Evolutionary conservation across 2,329 filamentous ascomycete genomes (phyloP).

Genomic region (Polytolypa hystricis): DNA sequence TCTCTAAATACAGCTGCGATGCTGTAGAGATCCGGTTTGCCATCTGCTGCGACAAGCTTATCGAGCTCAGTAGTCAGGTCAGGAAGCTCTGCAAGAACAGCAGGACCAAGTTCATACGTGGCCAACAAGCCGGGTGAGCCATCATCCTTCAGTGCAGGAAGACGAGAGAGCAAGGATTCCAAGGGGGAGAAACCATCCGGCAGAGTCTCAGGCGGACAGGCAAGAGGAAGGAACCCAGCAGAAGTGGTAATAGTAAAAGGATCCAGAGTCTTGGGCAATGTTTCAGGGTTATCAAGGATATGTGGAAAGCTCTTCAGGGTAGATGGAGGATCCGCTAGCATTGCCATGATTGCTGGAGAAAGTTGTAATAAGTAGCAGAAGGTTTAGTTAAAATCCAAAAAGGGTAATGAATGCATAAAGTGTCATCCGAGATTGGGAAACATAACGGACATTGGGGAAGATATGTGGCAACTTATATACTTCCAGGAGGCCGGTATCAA

Average conservation of each 20-base stretch:
- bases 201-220: slow-evolving; percentile 38
- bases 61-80: slow-evolving; percentile 66
- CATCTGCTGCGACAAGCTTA: slow-evolving; percentile 41
- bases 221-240: slow-evolving; percentile 35
- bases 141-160: slow-evolving; percentile 66
- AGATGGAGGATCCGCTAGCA: slow-evolving; percentile 22
- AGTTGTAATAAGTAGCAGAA: background rate
- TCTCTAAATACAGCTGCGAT: slow-evolving; percentile 84
- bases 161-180: slow-evolving; percentile 59
- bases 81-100: slow-evolving; percentile 62
- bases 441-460: no score
- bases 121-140: slow-evolving; percentile 71
- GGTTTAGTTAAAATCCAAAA: slow-evolving; percentile 10
- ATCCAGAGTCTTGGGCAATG: slow-evolving; percentile 30
- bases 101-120: slow-evolving; percentile 58
- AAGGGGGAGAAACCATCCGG: slow-evolving; percentile 64
- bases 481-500: slow-evolving; percentile 34
- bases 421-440: slow-evolving; percentile 2
- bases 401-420: slow-evolving; percentile 12
- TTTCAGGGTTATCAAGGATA: slow-evolving; percentile 32
- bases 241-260: slow-evolving; percentile 39
- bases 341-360: slow-evolving; percentile 26
- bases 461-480: slow-evolving; percentile 27
- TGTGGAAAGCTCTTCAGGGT: slow-evolving; percentile 33
- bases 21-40: slow-evolving; percentile 58